Conservation (phyloP, 2,329 filamentous ascomycete species). For the Fulvia fulva region DNA sequence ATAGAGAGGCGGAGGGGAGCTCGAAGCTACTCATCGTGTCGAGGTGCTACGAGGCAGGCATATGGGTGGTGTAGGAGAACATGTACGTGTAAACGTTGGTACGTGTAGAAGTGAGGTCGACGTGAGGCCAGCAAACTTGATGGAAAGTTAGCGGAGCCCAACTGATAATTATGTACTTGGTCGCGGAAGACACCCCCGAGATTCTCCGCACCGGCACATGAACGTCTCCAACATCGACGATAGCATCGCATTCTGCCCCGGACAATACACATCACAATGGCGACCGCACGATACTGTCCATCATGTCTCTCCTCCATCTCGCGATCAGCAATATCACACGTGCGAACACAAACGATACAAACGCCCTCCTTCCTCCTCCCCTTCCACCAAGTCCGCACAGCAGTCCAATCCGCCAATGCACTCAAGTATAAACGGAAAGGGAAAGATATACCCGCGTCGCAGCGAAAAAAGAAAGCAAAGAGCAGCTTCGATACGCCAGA, state of each 20-base stretch:
- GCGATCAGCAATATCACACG: constrained; percentile 9
- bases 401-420: constrained; percentile 37
- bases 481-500: constrained; percentile 62
- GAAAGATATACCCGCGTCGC: constrained; percentile 49
- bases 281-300: constrained; percentile 24
- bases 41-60: background rate
- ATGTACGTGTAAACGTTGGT: no score
- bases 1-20: constrained; percentile 32
- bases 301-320: constrained; percentile 26
- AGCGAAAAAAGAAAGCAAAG: constrained; percentile 60
- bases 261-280: constrained; percentile 15
- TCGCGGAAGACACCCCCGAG: constrained; percentile 4
- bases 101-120: background rate
- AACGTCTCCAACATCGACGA: background rate
- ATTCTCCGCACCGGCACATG: constrained; percentile 9
- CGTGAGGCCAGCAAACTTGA: background rate
- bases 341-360: constrained; percentile 14
- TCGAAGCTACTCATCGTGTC: constrained; percentile 49
- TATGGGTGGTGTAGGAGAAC: background rate
- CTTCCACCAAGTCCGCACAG: constrained; percentile 37
- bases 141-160: background rate
- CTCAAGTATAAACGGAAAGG: constrained; percentile 42
- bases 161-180: background rate
- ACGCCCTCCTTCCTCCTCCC: constrained; percentile 22
- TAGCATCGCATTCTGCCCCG: background rate